Base-by-base conservation (phyloP, 306 rosid species). In the Lagenaria siceraria region DNA sequence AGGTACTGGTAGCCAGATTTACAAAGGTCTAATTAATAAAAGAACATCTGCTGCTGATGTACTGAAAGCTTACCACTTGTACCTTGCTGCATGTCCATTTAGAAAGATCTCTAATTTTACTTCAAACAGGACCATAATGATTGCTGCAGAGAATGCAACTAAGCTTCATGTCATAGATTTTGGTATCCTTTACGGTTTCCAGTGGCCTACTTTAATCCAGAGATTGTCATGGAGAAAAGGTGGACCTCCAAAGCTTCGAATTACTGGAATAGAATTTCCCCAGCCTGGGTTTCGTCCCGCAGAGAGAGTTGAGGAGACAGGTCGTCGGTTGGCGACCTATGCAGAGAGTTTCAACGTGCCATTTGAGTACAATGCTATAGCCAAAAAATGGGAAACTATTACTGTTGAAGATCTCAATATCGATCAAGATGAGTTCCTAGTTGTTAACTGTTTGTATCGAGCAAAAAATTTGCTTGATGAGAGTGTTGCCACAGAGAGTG, bases 201-300 rank as follows among this genome's bases (percentile, higher is more conserved):
- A 96, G 62, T 92, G 99, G 99, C 98, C 99, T 12, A 92, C 96
- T 80, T 83, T 90, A 15, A 86, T 92, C 48, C 97, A 96, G 78
- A 78, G 92, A 68, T 72, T 90, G 29, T 79, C 92, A 8, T 48
- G 61, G 81, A 80, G 90, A 81, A 1, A 48, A 0, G 97, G 89
- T 69, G 97, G 98, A 63, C 93, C 97, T 10, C 97, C 99, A 11
- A 90, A 81, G 77, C 83, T 96, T 75, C 88, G 96, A 60, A 96
- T 96, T 74, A 92, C 99, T 1, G 99, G 99, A 81, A 87, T 96
- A 59, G 99, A 96, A 65, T 90, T 88, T 76, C 99, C 99, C 40
- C 97, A 92, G 78, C 92, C 97, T 17, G 99, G 99, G 60, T 96
- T 96, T 78, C 89, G 98, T 82, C 99, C 99, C 2, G 98, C 98